Evolutionary conservation across 352 stramenopile species (phyloP), one percentile per base, ranked within the genome.

Genomic region (Plasmopara viticola): DNA sequence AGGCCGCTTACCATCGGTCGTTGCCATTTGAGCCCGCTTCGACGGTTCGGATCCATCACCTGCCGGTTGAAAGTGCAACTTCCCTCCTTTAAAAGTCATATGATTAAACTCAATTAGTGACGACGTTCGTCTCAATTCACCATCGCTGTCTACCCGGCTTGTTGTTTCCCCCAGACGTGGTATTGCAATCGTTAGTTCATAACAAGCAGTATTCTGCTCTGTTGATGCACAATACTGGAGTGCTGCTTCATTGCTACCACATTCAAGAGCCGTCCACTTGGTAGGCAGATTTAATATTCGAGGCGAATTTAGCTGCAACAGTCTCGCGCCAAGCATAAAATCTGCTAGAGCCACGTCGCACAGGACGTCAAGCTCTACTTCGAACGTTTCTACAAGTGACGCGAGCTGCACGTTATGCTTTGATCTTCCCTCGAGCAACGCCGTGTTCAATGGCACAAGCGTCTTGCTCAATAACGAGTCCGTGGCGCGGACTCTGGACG

Each of bases 141-240:
- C 37, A 47, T 30, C 49, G n/a, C 17, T 5, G 6, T 53, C 41
- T 1, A 10, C 35, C 18, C n/a, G 20, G 20, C 20, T 42, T 37
- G 14, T 30, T 15, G 31, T 47, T 7, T 20, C n/a, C 17, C 31
- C 28, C 0, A 73, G 15, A 41, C 39, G 51, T 20, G 75, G 76
- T 40, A 87, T 33, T 17, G 34, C 28, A n/a, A 83, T 53, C 29
- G 83, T 70, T 14, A 88, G 33, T 9, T 86, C 73, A 57, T 86
- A 88, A 4, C 44, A 52, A 4, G 71, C 69, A 0, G 62, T 28
- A 40, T 85, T 86, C 7, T 64, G 55, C 13, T 86, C 74, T 5
- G 1, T 35, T 0, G 68, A 47, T 0, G 47, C 60, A 48, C 70
- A 83, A 28, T 70, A 15, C 3, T 59, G 56, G n/a, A 72, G 6